Evolutionary conservation across 768 basidiomycete species (phyloP), one percentile per base, ranked within the genome.

Genomic region (Lepiota brunneoincarnata): DNA sequence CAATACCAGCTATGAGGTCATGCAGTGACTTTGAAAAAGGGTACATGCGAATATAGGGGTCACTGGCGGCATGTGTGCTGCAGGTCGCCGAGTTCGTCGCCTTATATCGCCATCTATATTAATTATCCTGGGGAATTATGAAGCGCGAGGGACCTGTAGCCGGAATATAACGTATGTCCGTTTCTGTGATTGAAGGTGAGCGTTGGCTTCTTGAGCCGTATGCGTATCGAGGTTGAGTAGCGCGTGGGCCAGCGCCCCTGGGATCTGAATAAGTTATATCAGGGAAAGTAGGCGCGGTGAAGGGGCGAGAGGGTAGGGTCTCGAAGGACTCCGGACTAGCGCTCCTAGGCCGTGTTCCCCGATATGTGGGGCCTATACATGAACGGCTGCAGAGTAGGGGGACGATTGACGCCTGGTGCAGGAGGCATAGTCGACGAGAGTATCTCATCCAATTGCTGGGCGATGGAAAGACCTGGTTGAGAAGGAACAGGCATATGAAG

Each of bases 371-470:
- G 56, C n/a, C 49, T 54, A 24, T 55, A 60, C 5, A 60, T 53
- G 21, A 60, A 58, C 5, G 59, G 56, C n/a, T 53, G 53, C 24
- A 60, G 38, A 0, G 53, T 56, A 18, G 59, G 59, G 15, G 59
- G 59, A 3, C 56, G 49, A 43, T 50, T 54, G 9, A 57, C 36
- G 9, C 34, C 53, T 15, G 53, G 41, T 34, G 43, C 43, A 42
- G 44, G 31, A 38, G 48, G 51, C 9, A 51, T 28, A 2, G 36
- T 42, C 34, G 58, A 54, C 17, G 78, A 75, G 23, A 89, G 60
- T 31, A 89, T 75, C 6, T 84, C 82, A 54, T 83, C 79, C 4
- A 89, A 65, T 49, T 82, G 78, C 46, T 86, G 77, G 7, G 80
- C 79, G 35, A 89, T 69, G 0, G 85, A 80, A 3, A 72, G 78